phyloP scores from a whole-genome alignment of 2,329 filamentous ascomycete species.

The Lachnum nothofagi region DNA sequence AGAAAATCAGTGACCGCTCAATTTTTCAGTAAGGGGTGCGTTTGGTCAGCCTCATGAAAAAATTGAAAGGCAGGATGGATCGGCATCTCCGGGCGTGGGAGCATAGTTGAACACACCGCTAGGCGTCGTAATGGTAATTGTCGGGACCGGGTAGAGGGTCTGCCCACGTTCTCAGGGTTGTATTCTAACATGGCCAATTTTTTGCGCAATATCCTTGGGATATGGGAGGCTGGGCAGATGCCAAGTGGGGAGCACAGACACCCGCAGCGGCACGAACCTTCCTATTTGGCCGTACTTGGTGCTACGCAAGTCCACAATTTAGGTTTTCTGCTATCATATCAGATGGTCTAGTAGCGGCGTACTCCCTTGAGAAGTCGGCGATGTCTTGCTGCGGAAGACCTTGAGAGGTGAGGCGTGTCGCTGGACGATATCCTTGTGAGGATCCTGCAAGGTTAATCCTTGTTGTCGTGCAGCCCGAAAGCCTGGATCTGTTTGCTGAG shows the following conservation, averaged over 20 bases:
- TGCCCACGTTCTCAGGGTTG: background rate
- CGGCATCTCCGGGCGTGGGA: slow-evolving; percentile 10
- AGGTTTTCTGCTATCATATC: background rate
- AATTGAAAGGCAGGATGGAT: background rate
- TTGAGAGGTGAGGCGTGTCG: background rate
- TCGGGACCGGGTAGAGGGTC: background rate
- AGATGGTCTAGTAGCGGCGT: background rate
- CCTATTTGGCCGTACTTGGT: slow-evolving; percentile 4
- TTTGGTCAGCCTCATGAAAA: background rate
- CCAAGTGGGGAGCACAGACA: background rate
- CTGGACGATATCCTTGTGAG: slow-evolving; percentile 12
- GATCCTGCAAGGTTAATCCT: slow-evolving; percentile 21
- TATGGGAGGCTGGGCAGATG: background rate
- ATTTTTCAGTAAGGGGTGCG: too few species aligned
- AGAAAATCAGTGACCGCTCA: background rate
- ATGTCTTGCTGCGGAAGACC: background rate
- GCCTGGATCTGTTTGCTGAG: too few species aligned
- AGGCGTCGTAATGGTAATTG: background rate
- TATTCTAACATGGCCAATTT: background rate
- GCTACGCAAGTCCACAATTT: background rate
- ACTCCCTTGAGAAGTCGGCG: background rate
- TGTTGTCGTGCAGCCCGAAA: slow-evolving; percentile 13
- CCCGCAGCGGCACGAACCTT: background rate
- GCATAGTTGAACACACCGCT: slow-evolving; percentile 12
- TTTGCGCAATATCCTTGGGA: background rate